Evolutionary conservation across 352 stramenopile species (phyloP).

Genomic region (Pythium dissimile): DNA sequence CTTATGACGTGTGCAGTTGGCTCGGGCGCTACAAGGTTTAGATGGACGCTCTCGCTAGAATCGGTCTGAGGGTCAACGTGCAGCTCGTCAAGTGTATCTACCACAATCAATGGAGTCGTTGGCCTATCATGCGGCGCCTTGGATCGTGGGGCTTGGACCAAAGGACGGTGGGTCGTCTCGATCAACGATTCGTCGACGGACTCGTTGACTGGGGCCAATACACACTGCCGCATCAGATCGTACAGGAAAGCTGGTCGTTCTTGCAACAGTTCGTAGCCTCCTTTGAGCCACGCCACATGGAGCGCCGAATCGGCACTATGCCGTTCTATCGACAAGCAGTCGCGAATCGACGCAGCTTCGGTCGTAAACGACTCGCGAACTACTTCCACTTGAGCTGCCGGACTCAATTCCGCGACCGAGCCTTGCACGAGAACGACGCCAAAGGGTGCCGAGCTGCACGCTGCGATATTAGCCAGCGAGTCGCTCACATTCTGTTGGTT

Average conservation of each 20-base stretch:
- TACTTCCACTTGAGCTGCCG: constrained; percentile 27
- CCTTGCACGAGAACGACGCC: constrained; percentile 53
- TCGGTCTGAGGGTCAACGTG: not conserved
- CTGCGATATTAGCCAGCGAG: constrained; percentile 28
- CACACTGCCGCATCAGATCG: constrained; percentile 49
- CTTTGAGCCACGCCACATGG: constrained; percentile 66
- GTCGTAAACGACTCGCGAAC: constrained; percentile 3
- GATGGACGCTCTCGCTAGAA: not conserved
- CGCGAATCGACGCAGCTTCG: constrained; percentile 3
- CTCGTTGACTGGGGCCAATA: constrained; percentile 8
- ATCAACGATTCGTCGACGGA: not conserved
- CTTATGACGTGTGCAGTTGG: not conserved
- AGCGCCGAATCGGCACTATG: not conserved
- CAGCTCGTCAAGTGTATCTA: too few relatives aligned
- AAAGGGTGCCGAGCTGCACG: constrained; percentile 29
- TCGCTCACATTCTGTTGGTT: constrained; percentile 25
- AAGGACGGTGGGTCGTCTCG: too few relatives aligned
- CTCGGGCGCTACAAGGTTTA: not conserved
- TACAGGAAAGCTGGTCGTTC: constrained; percentile 53
- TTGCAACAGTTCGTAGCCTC: constrained; percentile 67
- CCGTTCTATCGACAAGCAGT: constrained; percentile 1
- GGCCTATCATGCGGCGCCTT: too few relatives aligned
- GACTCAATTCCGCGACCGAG: constrained; percentile 1
- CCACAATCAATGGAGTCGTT: too few relatives aligned
- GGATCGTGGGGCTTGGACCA: too few relatives aligned